These are phyloP conservation scores for Boeremia exigua DNA, from an alignment of 2,329 filamentous ascomycete genomes.

Conservation along the genomic window DNA sequence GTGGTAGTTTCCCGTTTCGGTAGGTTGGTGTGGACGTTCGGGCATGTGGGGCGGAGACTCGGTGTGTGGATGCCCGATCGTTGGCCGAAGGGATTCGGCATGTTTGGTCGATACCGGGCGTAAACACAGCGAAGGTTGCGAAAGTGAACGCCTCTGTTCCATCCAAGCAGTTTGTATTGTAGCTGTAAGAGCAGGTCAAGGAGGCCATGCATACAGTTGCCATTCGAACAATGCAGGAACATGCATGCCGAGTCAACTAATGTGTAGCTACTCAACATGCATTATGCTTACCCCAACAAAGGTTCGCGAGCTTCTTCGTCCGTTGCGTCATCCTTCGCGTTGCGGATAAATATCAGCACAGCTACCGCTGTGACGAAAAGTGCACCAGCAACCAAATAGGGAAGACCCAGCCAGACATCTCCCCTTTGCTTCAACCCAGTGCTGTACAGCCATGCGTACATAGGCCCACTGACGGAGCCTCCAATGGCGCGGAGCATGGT, in stretches of 20 bases:
- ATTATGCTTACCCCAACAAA: background rate
- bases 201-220: background rate
- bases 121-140: background rate
- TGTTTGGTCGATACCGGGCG: background rate
- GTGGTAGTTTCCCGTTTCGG: constrained; percentile 5
- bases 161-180: background rate
- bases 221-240: too few relatives aligned
- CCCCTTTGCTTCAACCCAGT: constrained; percentile 8
- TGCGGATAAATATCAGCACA: background rate
- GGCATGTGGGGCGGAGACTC: constrained; percentile 8
- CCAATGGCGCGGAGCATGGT: constrained; percentile 29
- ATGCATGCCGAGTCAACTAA: too few relatives aligned
- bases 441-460: constrained; percentile 26
- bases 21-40: constrained; percentile 1
- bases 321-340: background rate
- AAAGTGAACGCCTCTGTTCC: too few relatives aligned
- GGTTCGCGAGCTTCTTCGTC: background rate
- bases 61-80: constrained; percentile 6
- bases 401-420: constrained; percentile 16
- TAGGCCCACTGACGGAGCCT: constrained; percentile 24
- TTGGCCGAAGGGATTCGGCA: constrained; percentile 6
- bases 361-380: constrained; percentile 15
- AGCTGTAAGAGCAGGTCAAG: background rate
- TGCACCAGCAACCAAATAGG: constrained; percentile 17
- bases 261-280: background rate